Conservation (phyloP, 106 monocot genomes). For the Allium sativum region DNA sequence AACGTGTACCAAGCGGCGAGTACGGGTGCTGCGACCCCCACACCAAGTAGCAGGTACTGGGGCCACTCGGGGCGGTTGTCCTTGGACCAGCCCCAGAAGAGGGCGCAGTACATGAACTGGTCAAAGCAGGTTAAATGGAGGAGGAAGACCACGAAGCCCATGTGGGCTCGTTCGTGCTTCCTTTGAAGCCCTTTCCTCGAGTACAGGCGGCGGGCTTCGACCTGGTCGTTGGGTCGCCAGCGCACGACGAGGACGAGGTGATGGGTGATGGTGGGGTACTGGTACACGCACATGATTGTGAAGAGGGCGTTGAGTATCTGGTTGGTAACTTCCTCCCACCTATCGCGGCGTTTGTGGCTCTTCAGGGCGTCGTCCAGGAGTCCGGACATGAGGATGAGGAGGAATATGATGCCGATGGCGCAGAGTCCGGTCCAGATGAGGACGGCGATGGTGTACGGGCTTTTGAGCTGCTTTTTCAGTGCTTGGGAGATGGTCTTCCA, state of each 20-base stretch:
- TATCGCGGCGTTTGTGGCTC: neutral
- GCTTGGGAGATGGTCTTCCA: slow-evolving; percentile 3
- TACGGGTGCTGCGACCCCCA: slow-evolving; percentile 4
- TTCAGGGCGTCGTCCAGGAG: neutral
- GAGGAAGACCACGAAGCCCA: slow-evolving; percentile 6
- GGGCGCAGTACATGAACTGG: slow-evolving; percentile 10
- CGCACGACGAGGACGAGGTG: slow-evolving; percentile 6
- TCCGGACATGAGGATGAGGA: slow-evolving; percentile 14
- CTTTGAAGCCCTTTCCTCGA: slow-evolving; percentile 5
- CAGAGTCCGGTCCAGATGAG: slow-evolving; percentile 15
- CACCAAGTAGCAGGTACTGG: neutral
- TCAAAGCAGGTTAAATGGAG: slow-evolving; percentile 12
- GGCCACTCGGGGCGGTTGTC: slow-evolving; percentile 11
- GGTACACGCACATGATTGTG: slow-evolving; percentile 16
- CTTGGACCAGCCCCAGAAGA: slow-evolving; percentile 18
- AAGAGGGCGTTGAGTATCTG: slow-evolving; percentile 21
- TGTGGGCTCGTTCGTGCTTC: slow-evolving; percentile 6
- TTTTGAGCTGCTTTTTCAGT: slow-evolving; percentile 9
- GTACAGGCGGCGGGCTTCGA: slow-evolving; percentile 1
- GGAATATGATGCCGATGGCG: slow-evolving; percentile 8
- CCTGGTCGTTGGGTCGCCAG: slow-evolving; percentile 8
- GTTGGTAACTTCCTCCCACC: slow-evolving; percentile 12
- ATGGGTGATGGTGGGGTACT: slow-evolving; percentile 11
- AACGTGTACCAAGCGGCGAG: slow-evolving; percentile 3
- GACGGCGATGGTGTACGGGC: slow-evolving; percentile 7